These are phyloP conservation scores for Trametes punicea DNA, from an alignment of 768 basidiomycete genomes.

Conservation along the genomic window DNA sequence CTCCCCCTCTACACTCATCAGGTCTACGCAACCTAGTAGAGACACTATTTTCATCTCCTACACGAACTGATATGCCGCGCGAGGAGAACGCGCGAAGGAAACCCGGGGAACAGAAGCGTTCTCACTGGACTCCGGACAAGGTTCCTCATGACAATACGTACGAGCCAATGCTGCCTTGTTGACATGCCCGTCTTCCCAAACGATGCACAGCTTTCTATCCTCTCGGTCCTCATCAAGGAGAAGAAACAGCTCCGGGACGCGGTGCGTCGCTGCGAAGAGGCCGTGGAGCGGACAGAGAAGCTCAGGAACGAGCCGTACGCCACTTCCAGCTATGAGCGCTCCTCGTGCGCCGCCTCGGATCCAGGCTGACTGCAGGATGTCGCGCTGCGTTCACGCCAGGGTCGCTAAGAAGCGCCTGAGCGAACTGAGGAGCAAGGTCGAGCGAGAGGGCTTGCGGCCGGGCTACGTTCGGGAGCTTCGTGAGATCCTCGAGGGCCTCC, in stretches of 20 bases:
- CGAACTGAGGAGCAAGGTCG: background rate
- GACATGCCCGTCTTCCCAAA: background rate
- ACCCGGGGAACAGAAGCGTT: too few species aligned
- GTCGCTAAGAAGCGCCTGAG: background rate
- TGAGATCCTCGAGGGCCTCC: conserved; percentile 1
- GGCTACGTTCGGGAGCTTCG: background rate
- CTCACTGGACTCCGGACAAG: too few species aligned
- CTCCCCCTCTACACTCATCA: too few species aligned
- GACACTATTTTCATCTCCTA: too few species aligned
- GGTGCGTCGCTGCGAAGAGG: background rate
- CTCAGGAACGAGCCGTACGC: conserved; percentile 3
- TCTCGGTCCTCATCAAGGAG: conserved; percentile 10
- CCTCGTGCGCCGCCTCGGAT: too few species aligned
- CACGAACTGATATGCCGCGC: too few species aligned
- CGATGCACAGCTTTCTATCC: background rate
- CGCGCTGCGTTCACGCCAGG: background rate
- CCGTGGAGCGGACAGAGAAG: background rate
- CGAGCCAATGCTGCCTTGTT: background rate
- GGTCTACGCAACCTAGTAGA: too few species aligned
- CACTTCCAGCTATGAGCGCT: background rate
- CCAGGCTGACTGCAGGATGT: background rate
- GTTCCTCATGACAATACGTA: too few species aligned
- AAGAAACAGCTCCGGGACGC: conserved; percentile 2
- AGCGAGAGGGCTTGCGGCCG: background rate
- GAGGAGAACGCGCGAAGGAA: too few species aligned